phyloP scores from a whole-genome alignment of 2,329 filamentous ascomycete species.

The Aspergillus sp. region DNA sequence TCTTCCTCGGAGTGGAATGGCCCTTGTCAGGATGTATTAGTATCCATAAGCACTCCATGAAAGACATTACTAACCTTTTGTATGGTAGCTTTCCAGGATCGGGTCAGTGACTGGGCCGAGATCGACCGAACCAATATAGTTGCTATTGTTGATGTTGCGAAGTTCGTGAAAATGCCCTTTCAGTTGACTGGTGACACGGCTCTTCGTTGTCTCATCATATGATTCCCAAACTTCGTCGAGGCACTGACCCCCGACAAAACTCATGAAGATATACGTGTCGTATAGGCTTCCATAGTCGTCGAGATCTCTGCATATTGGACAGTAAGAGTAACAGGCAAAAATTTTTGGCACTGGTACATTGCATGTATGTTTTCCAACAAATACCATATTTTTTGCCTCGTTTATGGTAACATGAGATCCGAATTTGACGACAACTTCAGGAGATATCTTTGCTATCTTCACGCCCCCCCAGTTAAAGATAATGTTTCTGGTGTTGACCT shows the following conservation, averaged over 20 bases:
- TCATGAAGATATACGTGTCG: slow-evolving; percentile 17
- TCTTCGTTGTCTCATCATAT: too few species aligned
- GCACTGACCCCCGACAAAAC: slow-evolving; percentile 8
- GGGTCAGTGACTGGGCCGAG: too few species aligned
- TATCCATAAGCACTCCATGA: not conserved
- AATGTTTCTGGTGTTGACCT: not conserved
- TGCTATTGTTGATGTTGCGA: too few species aligned
- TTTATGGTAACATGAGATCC: slow-evolving; percentile 8
- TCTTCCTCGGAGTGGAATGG: slow-evolving; percentile 19
- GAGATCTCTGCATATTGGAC: slow-evolving; percentile 10
- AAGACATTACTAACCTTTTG: slow-evolving; percentile 4
- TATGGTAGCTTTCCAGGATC: slow-evolving; percentile 3
- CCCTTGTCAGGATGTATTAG: slow-evolving; percentile 6
- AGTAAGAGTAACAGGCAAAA: slow-evolving; percentile 10
- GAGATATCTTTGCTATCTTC: slow-evolving; percentile 11
- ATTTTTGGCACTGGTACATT: slow-evolving; percentile 9
- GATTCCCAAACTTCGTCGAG: too few species aligned
- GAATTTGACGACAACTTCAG: slow-evolving; percentile 12
- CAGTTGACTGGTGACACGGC: too few species aligned
- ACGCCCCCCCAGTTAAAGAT: slow-evolving; percentile 9
- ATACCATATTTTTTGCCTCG: slow-evolving; percentile 13
- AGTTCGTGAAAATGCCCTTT: too few species aligned
- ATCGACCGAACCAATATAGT: too few species aligned
- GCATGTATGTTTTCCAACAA: slow-evolving; percentile 9
- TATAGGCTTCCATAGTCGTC: slow-evolving; percentile 9